Percentiles rank a stretch among this genome's conserved stretches.
These are phyloP conservation scores for Wickerhamiella kurtzmanii DNA, from an alignment of 805 yeast genomes.

Conservation along the genomic window DNA sequence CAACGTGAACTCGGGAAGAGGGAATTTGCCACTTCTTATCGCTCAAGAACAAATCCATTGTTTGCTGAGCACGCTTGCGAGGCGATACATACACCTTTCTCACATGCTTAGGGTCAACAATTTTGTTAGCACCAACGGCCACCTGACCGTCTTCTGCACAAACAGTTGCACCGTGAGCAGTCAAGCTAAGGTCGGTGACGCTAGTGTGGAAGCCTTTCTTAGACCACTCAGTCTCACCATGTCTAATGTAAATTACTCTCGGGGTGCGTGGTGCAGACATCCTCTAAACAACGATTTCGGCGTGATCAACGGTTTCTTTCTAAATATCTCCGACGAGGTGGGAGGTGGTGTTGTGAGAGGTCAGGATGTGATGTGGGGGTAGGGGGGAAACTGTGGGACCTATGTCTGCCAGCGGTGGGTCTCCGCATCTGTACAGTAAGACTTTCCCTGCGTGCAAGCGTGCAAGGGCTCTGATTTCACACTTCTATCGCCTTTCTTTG, in stretches of 20 bases:
- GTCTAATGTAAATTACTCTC: conserved; percentile 29
- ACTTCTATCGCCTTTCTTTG: too few species aligned
- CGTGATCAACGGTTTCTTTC: too few species aligned
- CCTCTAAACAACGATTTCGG: too few species aligned
- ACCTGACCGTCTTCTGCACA: conserved; percentile 61
- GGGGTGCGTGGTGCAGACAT: conserved; percentile 21
- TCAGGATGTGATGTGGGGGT: too few species aligned
- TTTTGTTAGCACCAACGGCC: conserved; percentile 44
- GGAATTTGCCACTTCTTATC: conserved; percentile 28
- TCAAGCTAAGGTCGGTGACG: conserved; percentile 64
- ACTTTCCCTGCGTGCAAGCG: too few species aligned
- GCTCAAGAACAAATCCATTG: conserved; percentile 51
- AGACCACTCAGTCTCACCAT: conserved; percentile 87
- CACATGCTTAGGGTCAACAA: conserved; percentile 51
- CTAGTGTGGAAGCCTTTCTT: conserved; percentile 88
- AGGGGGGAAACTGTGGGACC: too few species aligned
- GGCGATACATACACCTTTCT: conserved; percentile 68
- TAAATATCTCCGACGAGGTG: too few species aligned
- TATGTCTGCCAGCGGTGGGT: too few species aligned
- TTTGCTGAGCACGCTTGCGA: conserved; percentile 61
- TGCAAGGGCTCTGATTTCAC: too few species aligned
- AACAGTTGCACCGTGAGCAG: conserved; percentile 63
- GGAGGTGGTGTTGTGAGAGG: too few species aligned
- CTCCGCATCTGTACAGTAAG: too few species aligned
- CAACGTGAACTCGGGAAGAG: conserved; percentile 16